Percentiles rank a stretch among this genome's conserved stretches.
Evolutionary conservation across 2,329 filamentous ascomycete genomes (phyloP).

Genomic region (Domatiomyces globalis): DNA sequence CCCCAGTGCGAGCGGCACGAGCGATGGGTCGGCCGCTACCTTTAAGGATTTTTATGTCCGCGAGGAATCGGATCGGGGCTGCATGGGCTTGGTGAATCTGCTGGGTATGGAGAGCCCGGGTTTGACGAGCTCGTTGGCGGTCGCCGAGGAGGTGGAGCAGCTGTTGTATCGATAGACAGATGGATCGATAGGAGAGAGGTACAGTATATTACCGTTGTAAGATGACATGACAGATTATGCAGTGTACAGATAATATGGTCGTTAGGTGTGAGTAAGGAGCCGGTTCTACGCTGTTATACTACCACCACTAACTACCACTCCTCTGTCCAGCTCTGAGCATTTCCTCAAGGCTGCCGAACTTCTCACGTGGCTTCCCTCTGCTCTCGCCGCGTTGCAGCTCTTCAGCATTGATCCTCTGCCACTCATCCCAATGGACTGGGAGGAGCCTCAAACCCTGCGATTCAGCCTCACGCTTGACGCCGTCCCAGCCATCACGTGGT

Average conservation of each 20-base stretch:
- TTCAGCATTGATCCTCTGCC: slow-evolving; percentile 67
- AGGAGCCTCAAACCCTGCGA: slow-evolving; percentile 36
- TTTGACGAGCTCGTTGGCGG: slow-evolving; percentile 72
- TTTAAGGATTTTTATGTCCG: slow-evolving; percentile 77
- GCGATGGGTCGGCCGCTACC: slow-evolving; percentile 28
- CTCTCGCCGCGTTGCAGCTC: slow-evolving; percentile 54
- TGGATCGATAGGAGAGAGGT: neutral
- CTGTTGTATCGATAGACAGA: slow-evolving; percentile 33
- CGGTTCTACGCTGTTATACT: too few relatives aligned
- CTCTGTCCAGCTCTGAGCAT: slow-evolving; percentile 38
- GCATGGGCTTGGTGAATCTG: slow-evolving; percentile 72
- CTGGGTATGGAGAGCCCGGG: slow-evolving; percentile 89
- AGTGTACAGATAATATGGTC: too few relatives aligned
- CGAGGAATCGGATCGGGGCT: slow-evolving; percentile 58
- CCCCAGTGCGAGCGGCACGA: slow-evolving; percentile 42
- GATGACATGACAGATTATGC: slow-evolving; percentile 5
- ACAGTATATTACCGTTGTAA: neutral
- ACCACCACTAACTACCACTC: neutral
- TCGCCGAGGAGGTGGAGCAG: slow-evolving; percentile 59
- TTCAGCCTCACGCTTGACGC: slow-evolving; percentile 47
- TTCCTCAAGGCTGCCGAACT: slow-evolving; percentile 42
- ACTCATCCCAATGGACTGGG: slow-evolving; percentile 69
- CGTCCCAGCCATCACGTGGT: slow-evolving; percentile 56
- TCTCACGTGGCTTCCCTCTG: slow-evolving; percentile 65
- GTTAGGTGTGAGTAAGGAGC: too few relatives aligned